Conservation (phyloP, 1,284 basidiomycete genomes). For the Irpex rosettiformis region DNA sequence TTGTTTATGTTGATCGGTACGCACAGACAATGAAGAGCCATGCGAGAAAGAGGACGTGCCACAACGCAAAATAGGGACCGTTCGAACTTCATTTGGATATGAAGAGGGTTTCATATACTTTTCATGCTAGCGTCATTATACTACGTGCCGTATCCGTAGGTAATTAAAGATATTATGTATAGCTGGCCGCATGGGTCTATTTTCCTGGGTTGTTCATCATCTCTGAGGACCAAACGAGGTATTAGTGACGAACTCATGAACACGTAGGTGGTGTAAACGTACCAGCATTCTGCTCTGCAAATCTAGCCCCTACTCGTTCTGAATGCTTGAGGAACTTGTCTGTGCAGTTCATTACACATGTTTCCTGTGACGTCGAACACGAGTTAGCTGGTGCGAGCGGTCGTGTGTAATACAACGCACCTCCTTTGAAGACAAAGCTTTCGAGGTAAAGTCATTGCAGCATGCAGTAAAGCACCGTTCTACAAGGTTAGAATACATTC, state of each 20-base stretch:
- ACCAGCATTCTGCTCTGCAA: conserved; percentile 90
- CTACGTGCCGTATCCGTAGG: not conserved
- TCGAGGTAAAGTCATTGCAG: conserved; percentile 96
- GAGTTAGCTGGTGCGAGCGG: conserved; percentile 1
- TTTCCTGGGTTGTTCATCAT: conserved; percentile 26
- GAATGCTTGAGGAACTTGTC: conserved; percentile 99
- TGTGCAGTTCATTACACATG: conserved; percentile 69
- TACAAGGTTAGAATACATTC: conserved; percentile 93
- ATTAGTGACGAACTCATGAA: not conserved
- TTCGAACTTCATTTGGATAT: not conserved
- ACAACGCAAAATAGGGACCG: too few species aligned
- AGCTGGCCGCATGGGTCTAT: not conserved
- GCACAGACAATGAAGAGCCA: too few species aligned
- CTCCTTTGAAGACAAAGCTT: conserved; percentile 92
- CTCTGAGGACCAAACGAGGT: conserved; percentile 20
- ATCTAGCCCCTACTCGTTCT: conserved; percentile 89
- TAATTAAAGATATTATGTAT: not conserved
- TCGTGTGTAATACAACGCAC: conserved; percentile 37
- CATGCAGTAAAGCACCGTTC: conserved; percentile 96
- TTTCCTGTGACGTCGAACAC: conserved; percentile 43
- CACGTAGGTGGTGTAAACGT: conserved; percentile 25
- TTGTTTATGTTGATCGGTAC: too few species aligned
- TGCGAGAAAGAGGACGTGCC: too few species aligned
- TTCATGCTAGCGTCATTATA: not conserved
- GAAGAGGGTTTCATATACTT: not conserved